Evolutionary conservation across 2,329 filamentous ascomycete genomes (phyloP), one percentile per base, ranked within the genome.

Genomic region (Acarospora socialis): DNA sequence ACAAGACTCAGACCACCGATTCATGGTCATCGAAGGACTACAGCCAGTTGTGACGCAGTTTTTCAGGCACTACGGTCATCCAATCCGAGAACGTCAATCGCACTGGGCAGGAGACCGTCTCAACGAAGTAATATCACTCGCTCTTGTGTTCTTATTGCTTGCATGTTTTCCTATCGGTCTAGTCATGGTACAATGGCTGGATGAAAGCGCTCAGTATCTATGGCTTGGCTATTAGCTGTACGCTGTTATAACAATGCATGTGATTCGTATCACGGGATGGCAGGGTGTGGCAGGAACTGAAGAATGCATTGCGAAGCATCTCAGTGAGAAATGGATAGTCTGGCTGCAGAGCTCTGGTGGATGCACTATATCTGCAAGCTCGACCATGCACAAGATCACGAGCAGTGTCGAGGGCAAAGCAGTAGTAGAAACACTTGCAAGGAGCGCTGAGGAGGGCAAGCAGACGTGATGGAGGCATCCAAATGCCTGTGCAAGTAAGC

Each of bases 151-250:
- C 14, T 15, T 36, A 3, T 18, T 33, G 17, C 22, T 14, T 7
- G n/a, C 28, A 9, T 13, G 8, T 8, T 46, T 45, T 28, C 43
- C 42, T 8, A 13, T 37, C 5, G 39, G 37, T 10, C 26, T 45
- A 13, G 19, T 45, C 5, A 32, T 23, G 20, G 23, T 36, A 13
- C 19, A 44, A 7, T 45, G 41, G 41, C 43, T 45, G 41, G 33
- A 35, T 3, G 10, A 30, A 7, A 21, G 16, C 2, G 25, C 44
- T 4, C 44, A 46, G 32, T 41, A 43, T 29, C 17, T 37, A 18
- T 46, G 44, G 44, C 32, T 41, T 5, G 30, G 34, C n/a, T 45
- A 42, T 23, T 38, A 46, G 30, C 25, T 44, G 5, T 46, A 43
- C 30, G 28, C 40, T 21, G 41, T 43, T 3, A 21, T 42, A 1